phyloP scores from a whole-genome alignment of 73 alveolate genomes.

The Halteria grandinella region DNA sequence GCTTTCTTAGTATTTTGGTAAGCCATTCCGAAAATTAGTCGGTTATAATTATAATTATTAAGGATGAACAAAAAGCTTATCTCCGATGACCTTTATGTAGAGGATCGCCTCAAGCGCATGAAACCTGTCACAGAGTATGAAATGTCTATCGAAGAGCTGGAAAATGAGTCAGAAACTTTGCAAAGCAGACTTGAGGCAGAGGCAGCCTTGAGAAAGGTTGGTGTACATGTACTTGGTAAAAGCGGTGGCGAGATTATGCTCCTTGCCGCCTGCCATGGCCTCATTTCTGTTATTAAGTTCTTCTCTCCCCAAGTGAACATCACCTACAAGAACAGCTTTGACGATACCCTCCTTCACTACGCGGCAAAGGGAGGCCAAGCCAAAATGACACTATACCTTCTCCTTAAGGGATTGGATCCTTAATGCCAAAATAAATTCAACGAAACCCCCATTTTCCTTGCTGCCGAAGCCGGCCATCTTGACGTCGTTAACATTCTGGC shows the following conservation, averaged over 20 bases:
- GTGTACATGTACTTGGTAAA: slow-evolving; percentile 65
- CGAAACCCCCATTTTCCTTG: slow-evolving; percentile 72
- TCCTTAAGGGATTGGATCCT: slow-evolving; percentile 56
- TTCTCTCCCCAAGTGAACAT: slow-evolving; percentile 39
- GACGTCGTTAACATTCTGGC: slow-evolving; percentile 63
- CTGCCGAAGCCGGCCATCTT: slow-evolving; percentile 75
- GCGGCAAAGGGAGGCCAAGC: slow-evolving; percentile 76
- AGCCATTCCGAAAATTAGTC: too few relatives aligned
- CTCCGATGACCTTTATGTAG: slow-evolving; percentile 56
- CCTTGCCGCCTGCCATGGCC: slow-evolving; percentile 69
- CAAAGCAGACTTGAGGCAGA: slow-evolving; percentile 69
- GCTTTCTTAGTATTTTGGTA: too few relatives aligned
- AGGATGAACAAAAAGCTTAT: slow-evolving; percentile 46
- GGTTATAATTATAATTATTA: slow-evolving; percentile 11
- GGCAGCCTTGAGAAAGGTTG: slow-evolving; percentile 66
- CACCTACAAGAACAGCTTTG: slow-evolving; percentile 58
- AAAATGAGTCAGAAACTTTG: slow-evolving; percentile 53
- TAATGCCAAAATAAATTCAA: slow-evolving; percentile 52
- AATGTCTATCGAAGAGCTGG: slow-evolving; percentile 60
- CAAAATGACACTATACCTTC: slow-evolving; percentile 52
- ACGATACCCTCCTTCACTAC: slow-evolving; percentile 71
- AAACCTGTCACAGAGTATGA: slow-evolving; percentile 56
- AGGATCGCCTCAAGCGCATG: slow-evolving; percentile 46
- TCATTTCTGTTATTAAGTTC: slow-evolving; percentile 63
- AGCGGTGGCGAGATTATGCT: slow-evolving; percentile 73